phyloP scores from a whole-genome alignment of 2,329 filamentous ascomycete species.

The Fusarium sulawesiense region DNA sequence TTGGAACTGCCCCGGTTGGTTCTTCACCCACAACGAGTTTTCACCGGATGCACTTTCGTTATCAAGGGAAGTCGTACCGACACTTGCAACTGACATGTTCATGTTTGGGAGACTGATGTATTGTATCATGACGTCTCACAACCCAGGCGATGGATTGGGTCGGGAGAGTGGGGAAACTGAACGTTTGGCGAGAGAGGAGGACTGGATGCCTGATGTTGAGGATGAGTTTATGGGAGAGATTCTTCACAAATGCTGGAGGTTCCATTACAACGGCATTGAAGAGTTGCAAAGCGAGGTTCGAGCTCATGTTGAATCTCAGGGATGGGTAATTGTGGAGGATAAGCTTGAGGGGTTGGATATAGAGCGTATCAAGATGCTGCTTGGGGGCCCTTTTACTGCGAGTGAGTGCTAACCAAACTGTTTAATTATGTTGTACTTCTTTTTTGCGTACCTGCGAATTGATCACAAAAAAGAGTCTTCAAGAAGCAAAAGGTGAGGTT shows the following conservation, averaged over 20 bases:
- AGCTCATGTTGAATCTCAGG: not conserved
- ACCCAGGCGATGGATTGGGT: not conserved
- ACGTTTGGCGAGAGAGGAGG: not conserved
- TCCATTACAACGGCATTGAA: not conserved
- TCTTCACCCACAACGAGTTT: not conserved
- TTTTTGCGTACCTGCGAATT: not conserved
- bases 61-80: not conserved
- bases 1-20: not conserved
- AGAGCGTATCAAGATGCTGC: not conserved
- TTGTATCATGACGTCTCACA: not conserved
- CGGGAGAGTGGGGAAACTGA: not conserved
- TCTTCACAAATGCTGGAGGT: not conserved
- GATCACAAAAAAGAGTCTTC: fast-evolving
- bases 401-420: fast-evolving
- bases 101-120: not conserved
- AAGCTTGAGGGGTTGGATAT: not conserved
- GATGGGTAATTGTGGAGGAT: not conserved
- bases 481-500: not conserved
- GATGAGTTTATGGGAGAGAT: not conserved
- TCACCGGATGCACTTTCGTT: not conserved
- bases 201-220: slow-evolving; percentile 1
- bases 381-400: not conserved
- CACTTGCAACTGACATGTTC: not conserved
- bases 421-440: fast-evolving
- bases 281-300: not conserved